Base-by-base conservation (phyloP, 1,284 basidiomycete genomes). In the Ceratobasidium papillatum region DNA sequence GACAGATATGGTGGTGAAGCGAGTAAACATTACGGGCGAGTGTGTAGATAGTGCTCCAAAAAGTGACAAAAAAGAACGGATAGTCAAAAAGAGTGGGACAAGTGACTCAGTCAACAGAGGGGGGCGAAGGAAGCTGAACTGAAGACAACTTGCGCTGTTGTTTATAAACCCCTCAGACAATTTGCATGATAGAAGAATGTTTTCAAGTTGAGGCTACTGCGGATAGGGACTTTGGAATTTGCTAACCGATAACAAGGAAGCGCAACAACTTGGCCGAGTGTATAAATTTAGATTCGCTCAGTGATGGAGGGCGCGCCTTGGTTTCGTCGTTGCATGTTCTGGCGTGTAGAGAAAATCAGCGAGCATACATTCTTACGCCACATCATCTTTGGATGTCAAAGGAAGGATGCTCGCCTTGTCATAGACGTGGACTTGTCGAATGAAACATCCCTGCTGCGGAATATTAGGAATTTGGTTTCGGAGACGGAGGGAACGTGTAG, bases 21-120 rank as follows among this genome's bases (percentile, higher is more conserved):
- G 51, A 30, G 49, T 12, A 34, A 68, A 54, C 65, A 68, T 68
- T 52, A 38, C 38, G n/a, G 56, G 32, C 56, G 34, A n/a, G 56
- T 5, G 3, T 27, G 34, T 36, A 32, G 56, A 12, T 36, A 30
- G 30, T 25, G 9, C 22, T 19, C 17, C 25, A 36, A 36, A 17
- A 58, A 36, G 17, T n/a, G n/a, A 25, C 51, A 34, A 38, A 30
- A n/a, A 45, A 36, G 41, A 30, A n/a, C 19, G 41, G 4, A 38
- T 22, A 36, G 1, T 41, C 32, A 68, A 68, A 14, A 49, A 68
- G 34, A n/a, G 65, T 68, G 45, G 25, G 27, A n/a, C 27, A 12
- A 30, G 22, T 17, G 34, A 5, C 38, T 43, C 34, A 19, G 56
- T 25, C 63, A 34, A 36, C 9, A 36, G 30, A 56, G 49, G 32